Percentiles rank a stretch among this genome's conserved stretches.
phyloP scores from a whole-genome alignment of 73 alveolate genomes.

The Uronychia setigera region DNA sequence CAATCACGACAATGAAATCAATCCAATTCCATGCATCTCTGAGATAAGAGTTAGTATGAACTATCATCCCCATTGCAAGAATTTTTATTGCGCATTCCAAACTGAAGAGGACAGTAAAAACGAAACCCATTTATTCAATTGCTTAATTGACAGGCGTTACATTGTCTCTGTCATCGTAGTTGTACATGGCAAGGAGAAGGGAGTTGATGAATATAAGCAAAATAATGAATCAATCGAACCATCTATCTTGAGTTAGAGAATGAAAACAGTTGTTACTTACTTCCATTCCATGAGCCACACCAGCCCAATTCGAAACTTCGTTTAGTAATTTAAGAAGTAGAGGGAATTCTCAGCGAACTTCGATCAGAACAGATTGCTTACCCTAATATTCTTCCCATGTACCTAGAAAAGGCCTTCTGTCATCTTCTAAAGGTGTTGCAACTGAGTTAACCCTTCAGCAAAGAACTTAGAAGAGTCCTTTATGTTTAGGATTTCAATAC shows the following conservation, averaged over 20 bases:
- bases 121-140: background rate
- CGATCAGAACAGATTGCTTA: background rate
- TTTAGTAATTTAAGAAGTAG: background rate
- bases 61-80: slow-evolving; percentile 67
- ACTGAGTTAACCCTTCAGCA: background rate
- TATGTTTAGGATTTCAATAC: too few relatives aligned
- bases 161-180: slow-evolving; percentile 22
- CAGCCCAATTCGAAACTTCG: background rate
- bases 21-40: slow-evolving; percentile 79
- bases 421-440: background rate
- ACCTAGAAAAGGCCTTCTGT: background rate
- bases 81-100: slow-evolving; percentile 58
- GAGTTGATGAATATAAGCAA: slow-evolving; percentile 13
- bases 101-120: background rate
- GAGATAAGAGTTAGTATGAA: slow-evolving; percentile 48
- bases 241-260: slow-evolving; percentile 6
- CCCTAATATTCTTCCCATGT: background rate
- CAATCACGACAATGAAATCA: slow-evolving; percentile 69
- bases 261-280: background rate
- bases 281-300: slow-evolving; percentile 19
- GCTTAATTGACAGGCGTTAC: slow-evolving; percentile 5
- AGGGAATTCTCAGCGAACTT: background rate
- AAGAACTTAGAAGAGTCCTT: background rate
- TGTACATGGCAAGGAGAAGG: slow-evolving; percentile 18
- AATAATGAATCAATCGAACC: slow-evolving; percentile 45